Conservation (phyloP, 1,139 yeast species). For the Geotrichum fermentans region DNA sequence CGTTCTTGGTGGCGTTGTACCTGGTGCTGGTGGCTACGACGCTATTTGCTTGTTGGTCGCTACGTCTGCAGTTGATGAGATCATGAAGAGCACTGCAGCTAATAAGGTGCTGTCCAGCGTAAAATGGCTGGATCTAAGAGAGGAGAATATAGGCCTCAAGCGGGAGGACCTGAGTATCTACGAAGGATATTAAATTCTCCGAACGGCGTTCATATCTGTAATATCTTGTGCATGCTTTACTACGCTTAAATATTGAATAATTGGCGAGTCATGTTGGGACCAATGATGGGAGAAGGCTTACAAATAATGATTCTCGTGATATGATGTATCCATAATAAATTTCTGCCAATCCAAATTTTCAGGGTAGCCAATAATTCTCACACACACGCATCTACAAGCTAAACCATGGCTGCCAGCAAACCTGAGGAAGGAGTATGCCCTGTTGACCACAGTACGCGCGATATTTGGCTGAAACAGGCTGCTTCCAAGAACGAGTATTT, state of each 20-base stretch:
- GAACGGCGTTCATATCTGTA: neutral
- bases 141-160: slow-evolving; percentile 35
- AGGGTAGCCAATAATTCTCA: neutral
- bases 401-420: slow-evolving; percentile 2
- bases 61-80: slow-evolving; percentile 42
- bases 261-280: neutral
- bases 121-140: slow-evolving; percentile 36
- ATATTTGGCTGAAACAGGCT: slow-evolving; percentile 20
- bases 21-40: slow-evolving; percentile 98
- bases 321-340: too few relatives aligned
- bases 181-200: slow-evolving; percentile 7
- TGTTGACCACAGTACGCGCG: slow-evolving; percentile 22
- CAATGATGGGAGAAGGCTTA: too few relatives aligned
- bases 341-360: neutral
- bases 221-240: neutral
- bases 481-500: slow-evolving; percentile 5
- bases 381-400: neutral
- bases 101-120: slow-evolving; percentile 29
- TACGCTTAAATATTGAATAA: neutral
- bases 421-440: slow-evolving; percentile 20
- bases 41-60: slow-evolving; percentile 73
- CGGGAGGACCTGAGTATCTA: slow-evolving; percentile 22
- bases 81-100: slow-evolving; percentile 38
- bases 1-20: slow-evolving; percentile 89
- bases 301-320: too few relatives aligned